Evolutionary conservation across 768 basidiomycete species (phyloP).

Genomic region (Lactifluus volemus): DNA sequence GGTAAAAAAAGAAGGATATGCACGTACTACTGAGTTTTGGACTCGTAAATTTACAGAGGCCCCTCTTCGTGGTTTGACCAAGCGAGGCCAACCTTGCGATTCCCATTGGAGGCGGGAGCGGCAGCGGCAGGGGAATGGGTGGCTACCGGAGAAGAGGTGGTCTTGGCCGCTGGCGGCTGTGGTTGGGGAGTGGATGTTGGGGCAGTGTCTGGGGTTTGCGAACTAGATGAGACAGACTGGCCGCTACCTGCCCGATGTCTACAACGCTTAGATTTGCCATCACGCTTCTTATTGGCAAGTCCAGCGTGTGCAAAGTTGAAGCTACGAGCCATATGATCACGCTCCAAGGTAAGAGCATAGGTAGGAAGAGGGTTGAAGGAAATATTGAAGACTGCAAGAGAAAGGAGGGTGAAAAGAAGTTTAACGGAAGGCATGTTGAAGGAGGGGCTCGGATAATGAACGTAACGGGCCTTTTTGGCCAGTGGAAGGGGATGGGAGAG

Average conservation of each 20-base stretch:
- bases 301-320: constrained; percentile 35
- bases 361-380: constrained; percentile 39
- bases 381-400: constrained; percentile 47
- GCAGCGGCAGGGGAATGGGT: neutral
- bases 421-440: constrained; percentile 40
- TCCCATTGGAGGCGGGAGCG: neutral
- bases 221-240: constrained; percentile 17
- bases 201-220: neutral
- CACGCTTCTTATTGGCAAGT: constrained; percentile 44
- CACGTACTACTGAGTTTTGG: constrained; percentile 26
- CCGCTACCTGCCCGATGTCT: constrained; percentile 34
- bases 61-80: constrained; percentile 54
- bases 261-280: constrained; percentile 41
- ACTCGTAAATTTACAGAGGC: constrained; percentile 45
- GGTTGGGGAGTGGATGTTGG: neutral
- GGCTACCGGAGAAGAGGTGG: constrained; percentile 18
- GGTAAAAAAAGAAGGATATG: constrained; percentile 30
- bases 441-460: neutral
- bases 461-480: neutral
- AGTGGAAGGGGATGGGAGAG: neutral
- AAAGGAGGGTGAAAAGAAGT: constrained; percentile 48
- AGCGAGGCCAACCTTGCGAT: constrained; percentile 49
- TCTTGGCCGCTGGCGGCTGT: neutral
- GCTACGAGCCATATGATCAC: constrained; percentile 37
- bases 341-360: constrained; percentile 42